phyloP scores from a whole-genome alignment of 2,329 filamentous ascomycete species.

The Paramyrothecium roridum region DNA sequence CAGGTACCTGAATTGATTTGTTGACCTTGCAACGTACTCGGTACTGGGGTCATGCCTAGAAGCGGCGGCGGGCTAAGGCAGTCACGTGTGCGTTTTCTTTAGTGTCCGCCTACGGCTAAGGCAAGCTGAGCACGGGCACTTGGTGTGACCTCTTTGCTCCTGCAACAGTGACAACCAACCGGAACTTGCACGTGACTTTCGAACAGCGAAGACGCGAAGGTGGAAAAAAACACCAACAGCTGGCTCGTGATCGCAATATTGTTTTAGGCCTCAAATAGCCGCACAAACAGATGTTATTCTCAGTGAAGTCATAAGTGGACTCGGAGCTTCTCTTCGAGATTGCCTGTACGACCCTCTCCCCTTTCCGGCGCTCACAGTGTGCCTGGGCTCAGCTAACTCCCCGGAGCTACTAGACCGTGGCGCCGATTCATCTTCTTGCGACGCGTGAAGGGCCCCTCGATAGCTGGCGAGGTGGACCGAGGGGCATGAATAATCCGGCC shows the following conservation, averaged over 20 bases:
- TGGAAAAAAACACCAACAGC: constrained; percentile 15
- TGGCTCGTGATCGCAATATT: constrained; percentile 11
- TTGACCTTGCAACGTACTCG: no score
- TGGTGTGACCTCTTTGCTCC: constrained; percentile 4
- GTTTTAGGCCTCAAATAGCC: constrained; percentile 15
- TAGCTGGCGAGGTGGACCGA: constrained; percentile 50
- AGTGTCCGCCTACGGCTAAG: no score
- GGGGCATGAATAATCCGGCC: constrained; percentile 56
- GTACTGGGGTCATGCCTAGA: no score
- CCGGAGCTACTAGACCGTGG: constrained; percentile 37
- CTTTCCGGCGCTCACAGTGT: neutral
- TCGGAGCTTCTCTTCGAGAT: neutral
- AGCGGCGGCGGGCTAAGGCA: no score
- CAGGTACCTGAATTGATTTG: no score
- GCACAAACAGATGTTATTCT: constrained; percentile 23
- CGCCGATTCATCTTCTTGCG: constrained; percentile 52
- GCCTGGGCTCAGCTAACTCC: neutral
- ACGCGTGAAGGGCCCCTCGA: constrained; percentile 53
- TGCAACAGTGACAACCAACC: neutral
- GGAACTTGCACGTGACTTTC: constrained; percentile 26
- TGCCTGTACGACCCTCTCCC: neutral
- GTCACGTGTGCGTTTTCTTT: no score
- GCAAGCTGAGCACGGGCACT: no score
- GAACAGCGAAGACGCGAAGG: constrained; percentile 10
- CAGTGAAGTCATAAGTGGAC: neutral